phyloP scores from a whole-genome alignment of 352 stramenopile genomes.

The Aphanomyces stellatus region DNA sequence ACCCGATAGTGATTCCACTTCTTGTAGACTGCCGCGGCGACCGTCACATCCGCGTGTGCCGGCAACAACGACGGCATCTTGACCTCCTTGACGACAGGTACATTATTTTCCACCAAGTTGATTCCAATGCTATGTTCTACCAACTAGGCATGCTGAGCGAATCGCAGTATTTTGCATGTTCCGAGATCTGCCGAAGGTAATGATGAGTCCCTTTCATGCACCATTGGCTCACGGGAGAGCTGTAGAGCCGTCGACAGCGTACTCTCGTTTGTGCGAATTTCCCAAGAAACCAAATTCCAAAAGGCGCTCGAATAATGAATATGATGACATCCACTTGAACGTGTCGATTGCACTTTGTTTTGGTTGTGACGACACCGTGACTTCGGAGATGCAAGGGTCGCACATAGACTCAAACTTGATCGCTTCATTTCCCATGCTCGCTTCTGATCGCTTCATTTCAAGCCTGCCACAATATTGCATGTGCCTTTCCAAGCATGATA shows the following conservation, averaged over 20 bases:
- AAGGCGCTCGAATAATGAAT: not conserved
- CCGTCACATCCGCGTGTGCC: conserved; percentile 55
- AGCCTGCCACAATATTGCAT: not conserved
- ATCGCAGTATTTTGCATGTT: conserved; percentile 78
- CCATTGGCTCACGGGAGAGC: no score
- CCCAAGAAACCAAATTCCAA: conserved; percentile 17
- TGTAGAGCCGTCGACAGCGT: conserved; percentile 62
- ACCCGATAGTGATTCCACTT: no score
- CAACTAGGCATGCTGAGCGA: conserved; percentile 50
- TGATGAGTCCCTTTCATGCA: no score
- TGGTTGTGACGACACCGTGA: no score
- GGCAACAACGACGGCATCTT: conserved; percentile 61
- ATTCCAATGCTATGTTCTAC: not conserved
- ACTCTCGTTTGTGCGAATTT: conserved; percentile 57
- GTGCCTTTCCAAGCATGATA: not conserved
- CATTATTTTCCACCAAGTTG: not conserved
- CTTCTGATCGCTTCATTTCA: not conserved
- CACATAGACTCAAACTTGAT: not conserved
- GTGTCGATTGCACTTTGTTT: not conserved
- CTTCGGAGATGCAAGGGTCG: no score
- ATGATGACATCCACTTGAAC: not conserved
- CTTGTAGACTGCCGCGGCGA: conserved; percentile 29
- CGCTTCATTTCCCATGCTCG: not conserved
- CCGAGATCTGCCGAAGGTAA: conserved; percentile 66
- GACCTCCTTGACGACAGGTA: conserved; percentile 65